Conservation (phyloP, 306 rosid species). For the Herpetospermum pedunculosum region DNA sequence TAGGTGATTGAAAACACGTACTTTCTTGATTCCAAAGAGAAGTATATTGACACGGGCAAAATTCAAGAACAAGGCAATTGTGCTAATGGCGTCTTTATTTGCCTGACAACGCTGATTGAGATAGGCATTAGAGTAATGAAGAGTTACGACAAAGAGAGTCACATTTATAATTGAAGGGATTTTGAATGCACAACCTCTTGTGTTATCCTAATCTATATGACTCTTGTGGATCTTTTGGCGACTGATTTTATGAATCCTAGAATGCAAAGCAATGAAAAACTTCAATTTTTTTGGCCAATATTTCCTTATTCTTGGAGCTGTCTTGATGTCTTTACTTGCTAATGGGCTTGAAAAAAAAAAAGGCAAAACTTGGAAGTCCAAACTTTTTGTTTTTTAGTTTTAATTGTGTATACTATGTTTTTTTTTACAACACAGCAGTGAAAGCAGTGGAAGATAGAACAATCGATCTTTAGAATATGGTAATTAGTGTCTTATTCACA, state of each 20-base stretch:
- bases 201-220: slow-evolving; percentile 63
- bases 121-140: slow-evolving; percentile 46
- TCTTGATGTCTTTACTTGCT: slow-evolving; percentile 50
- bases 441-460: too few relatives aligned
- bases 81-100: slow-evolving; percentile 46
- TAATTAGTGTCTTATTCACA: too few relatives aligned
- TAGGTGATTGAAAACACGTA: too few relatives aligned
- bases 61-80: slow-evolving; percentile 31
- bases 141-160: slow-evolving; percentile 28
- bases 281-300: slow-evolving; percentile 38
- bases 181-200: slow-evolving; percentile 47
- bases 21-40: too few relatives aligned
- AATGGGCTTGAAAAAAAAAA: slow-evolving; percentile 59
- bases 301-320: slow-evolving; percentile 58
- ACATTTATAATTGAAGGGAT: slow-evolving; percentile 47
- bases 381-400: too few relatives aligned
- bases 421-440: too few relatives aligned
- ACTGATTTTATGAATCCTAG: slow-evolving; percentile 58
- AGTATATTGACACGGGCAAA: too few relatives aligned
- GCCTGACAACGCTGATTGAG: slow-evolving; percentile 56
- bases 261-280: slow-evolving; percentile 30
- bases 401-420: too few relatives aligned
- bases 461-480: too few relatives aligned
- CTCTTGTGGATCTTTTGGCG: slow-evolving; percentile 55
- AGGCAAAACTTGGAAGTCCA: too few relatives aligned